Base-by-base conservation (phyloP, 164 flowering plant genomes). In the Stephania japonica region DNA sequence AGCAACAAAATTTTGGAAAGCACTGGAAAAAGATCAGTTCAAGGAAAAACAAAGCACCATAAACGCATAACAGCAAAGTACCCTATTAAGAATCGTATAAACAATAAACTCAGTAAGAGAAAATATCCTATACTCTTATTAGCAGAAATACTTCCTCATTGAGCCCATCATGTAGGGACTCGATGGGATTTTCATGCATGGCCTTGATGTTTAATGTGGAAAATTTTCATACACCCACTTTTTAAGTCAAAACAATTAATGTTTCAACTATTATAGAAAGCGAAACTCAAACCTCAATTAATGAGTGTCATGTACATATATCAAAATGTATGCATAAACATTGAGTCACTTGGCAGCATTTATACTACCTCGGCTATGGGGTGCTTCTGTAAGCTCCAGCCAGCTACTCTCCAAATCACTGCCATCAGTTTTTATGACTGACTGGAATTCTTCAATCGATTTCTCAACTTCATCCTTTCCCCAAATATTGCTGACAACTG, bases 311-410 rank as follows among this genome's bases (percentile, higher is more conserved):
- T 25, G 24, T n/a, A n/a, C 18, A 47, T 8, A 4, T 19, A 56
- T 56, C 62, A 56, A 56, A 56, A 56, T 66, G 4, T 25, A 32
- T 66, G 1, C 26, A 25, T 18, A 21, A n/a, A 32, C 14, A 38
- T 1, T 43, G 32, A 63, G 27, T n/a, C 63, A 47, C 12, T 73
- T 25, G 11, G 65, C 78, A 65, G 11, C 42, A 66, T 56, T 9
- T 73, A 65, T 76, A 81, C 83, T 83, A 90, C 97, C 97, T 90
- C 84, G 86, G 70, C 77, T 85, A 73, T 92, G 88, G 72, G 93
- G 97, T 76, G 84, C 87, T 73, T 82, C 80, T 42, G 88, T 79
- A 63, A 92, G 90, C 72, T 90, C 97, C 74, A 78, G 70, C 97
- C 97, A 92, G 71, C 85, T 82, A 80, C 83, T 85, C 66, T 85